Evolutionary conservation across 495 filamentous ascomycete genomes (phyloP).

Genomic region (Penicillium cosmopolitanum): DNA sequence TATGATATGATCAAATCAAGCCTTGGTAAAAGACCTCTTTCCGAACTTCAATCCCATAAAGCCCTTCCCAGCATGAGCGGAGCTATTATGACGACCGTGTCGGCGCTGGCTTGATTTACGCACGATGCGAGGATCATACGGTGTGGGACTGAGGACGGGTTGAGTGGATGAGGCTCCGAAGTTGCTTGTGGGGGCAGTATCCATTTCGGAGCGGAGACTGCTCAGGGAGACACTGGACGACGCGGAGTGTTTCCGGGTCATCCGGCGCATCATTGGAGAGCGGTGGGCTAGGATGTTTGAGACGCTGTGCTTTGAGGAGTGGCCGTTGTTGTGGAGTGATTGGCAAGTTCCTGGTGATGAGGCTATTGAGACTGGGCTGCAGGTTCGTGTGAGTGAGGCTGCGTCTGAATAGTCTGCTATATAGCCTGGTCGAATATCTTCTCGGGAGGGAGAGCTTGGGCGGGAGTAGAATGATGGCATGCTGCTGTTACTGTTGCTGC

Average conservation of each 20-base stretch:
- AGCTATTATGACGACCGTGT: constrained; percentile 26
- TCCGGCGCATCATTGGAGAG: constrained; percentile 34
- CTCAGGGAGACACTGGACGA: constrained; percentile 76
- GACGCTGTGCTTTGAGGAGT: constrained; percentile 28
- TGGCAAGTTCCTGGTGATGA: constrained; percentile 16
- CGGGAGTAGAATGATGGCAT: constrained; percentile 27
- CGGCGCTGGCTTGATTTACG: constrained; percentile 28
- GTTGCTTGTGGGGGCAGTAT: constrained; percentile 32
- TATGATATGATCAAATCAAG: constrained; percentile 21
- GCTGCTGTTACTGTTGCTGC: constrained; percentile 36
- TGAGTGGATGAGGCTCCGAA: constrained; percentile 7
- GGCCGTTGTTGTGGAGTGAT: constrained; percentile 29
- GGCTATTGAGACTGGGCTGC: constrained; percentile 31
- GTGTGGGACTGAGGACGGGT: constrained; percentile 6
- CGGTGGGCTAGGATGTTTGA: constrained; percentile 30
- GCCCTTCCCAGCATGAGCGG: constrained; percentile 26
- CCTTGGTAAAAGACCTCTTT: constrained; percentile 30
- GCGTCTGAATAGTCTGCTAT: constrained; percentile 28
- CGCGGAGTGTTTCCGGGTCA: constrained; percentile 50
- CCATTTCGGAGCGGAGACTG: constrained; percentile 59
- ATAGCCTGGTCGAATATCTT: constrained; percentile 22
- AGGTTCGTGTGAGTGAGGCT: constrained; percentile 19
- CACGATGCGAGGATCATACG: constrained; percentile 14
- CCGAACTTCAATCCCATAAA: constrained; percentile 46
- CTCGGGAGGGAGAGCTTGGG: constrained; percentile 20